Base-by-base conservation (phyloP, 495 filamentous ascomycete genomes). In the Aspergillus asperescens region DNA sequence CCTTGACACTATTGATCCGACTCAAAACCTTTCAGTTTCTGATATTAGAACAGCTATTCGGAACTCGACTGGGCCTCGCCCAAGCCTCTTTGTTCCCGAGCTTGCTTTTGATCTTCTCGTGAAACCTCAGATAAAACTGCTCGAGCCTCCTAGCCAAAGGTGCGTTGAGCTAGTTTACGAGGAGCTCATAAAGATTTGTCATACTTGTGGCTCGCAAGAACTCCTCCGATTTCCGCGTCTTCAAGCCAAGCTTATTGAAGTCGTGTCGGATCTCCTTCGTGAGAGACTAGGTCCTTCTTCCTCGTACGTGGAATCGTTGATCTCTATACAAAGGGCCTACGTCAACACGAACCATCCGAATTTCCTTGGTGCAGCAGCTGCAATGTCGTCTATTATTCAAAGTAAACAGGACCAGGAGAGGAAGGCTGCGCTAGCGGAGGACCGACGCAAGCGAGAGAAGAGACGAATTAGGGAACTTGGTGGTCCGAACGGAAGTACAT, bases 291-390 rank as follows among this genome's bases (percentile, higher is more conserved):
- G 94, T 1, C 93, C 93, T 13, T 82, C 87, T 45, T 92, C 91
- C 5, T 73, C 62, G 22, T 99, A 99, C 60, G 93, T 99, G 5
- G 93, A 95, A 63, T 96, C 90, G 19, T 78, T 99, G 32, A 99
- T 97, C 35, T 84, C 92, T 9, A 99, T 99, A 27, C 93, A 99
- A 70, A 80, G 93, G 52, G 93, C 93, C 13, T 99, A 99, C 67
- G 96, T 99, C 69, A 99, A 99, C 70, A 99, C 93, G 34, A 99
- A 99, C 64, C 93, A 99, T 60, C 93, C 93, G 27, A 99, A 99
- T 62, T 99, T 99, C 75, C 81, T 96, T 18, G 94, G 93, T 37
- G 93, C 93, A 9, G 92, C 93, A 6, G 91, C 90, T n/a, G 93
- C 93, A 22, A 99, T 99, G 93, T 89, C 87, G 48, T 87, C 90